Evolutionary conservation across 1,284 basidiomycete genomes (phyloP).

Genomic region (Vanrija sp.): DNA sequence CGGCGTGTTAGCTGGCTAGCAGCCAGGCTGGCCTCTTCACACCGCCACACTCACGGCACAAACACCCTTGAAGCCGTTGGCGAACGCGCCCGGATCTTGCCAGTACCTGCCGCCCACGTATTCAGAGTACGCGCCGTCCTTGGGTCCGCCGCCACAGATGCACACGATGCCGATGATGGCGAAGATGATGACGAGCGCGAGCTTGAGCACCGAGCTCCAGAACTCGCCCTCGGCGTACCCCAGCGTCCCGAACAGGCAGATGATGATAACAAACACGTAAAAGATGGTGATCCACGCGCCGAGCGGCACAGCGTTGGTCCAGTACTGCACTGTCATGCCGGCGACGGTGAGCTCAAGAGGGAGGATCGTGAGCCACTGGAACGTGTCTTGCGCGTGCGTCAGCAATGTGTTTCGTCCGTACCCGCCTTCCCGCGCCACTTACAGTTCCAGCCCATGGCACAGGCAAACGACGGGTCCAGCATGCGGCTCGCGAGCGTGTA

Average conservation of each 20-base stretch:
- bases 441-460: conserved; percentile 49
- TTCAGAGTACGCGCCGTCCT: conserved; percentile 27
- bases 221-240: conserved; percentile 49
- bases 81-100: conserved; percentile 46
- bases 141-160: conserved; percentile 44
- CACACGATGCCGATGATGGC: conserved; percentile 42
- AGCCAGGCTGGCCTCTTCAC: too few relatives aligned
- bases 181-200: conserved; percentile 47
- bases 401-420: too few relatives aligned
- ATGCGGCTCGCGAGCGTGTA: conserved; percentile 47
- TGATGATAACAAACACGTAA: conserved; percentile 32
- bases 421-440: background rate
- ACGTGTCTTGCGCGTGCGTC: conserved; percentile 17
- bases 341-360: conserved; percentile 50
- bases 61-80: conserved; percentile 52
- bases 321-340: conserved; percentile 40
- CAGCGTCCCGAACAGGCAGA: conserved; percentile 35
- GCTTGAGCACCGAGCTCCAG: conserved; percentile 46
- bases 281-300: conserved; percentile 50
- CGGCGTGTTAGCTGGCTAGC: too few relatives aligned
- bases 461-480: conserved; percentile 41
- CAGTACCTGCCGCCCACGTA: conserved; percentile 41
- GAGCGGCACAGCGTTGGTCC: conserved; percentile 37
- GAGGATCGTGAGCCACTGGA: conserved; percentile 48
- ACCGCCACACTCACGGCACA: conserved; percentile 21